Base-by-base conservation (phyloP, 768 basidiomycete genomes). In the Cyathus striatus region DNA sequence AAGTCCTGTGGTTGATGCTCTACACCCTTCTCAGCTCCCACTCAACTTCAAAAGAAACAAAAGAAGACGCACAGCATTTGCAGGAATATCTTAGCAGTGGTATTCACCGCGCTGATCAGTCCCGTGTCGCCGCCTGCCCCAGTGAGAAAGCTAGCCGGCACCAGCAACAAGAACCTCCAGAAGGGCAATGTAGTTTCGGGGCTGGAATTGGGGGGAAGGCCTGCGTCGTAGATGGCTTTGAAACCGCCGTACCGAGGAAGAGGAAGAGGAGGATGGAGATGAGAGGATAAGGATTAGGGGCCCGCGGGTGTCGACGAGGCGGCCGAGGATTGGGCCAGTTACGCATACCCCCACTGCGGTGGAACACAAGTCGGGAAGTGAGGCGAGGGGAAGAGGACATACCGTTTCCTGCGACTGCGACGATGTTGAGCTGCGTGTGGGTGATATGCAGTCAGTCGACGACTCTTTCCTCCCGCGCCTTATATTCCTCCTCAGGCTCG, bases 401-500 rank as follows among this genome's bases (percentile, higher is more conserved):
- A 32, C 30, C 16, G 4, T 32, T 32, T 3, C 30, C 30, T 32
- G 30, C 30, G 30, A 32, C 30, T 12, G 30, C 30, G 30, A 32
- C 30, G 30, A 32, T 12, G 30, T 32, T 32, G 30, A 32, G 30
- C 30, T 32, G 30, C 13, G 30, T 32, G 30, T 32, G 30, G 30
- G 30, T 32, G 12, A 32, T 32, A 32, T 4, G 30, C 13, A 32
- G 30, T 12, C 30, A 16, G 12, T 32, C 30, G 30, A 12, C 30
- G n/a, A 48, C 12, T 57, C 60, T 4, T 33, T 59, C 4, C 23
- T 68, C 37, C 60, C 61, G n/a, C 46, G 49, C 12, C 41, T 62
- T 6, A 44, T 68, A 3, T 56, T 67, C 40, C 52, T 78, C 18
- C 54, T 76, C n/a, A n/a, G n/a, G n/a, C n/a, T n/a, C 25, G 58